These are phyloP conservation scores for Trichophyton simii DNA, from an alignment of 2,329 filamentous ascomycete genomes.

Conservation along the genomic window DNA sequence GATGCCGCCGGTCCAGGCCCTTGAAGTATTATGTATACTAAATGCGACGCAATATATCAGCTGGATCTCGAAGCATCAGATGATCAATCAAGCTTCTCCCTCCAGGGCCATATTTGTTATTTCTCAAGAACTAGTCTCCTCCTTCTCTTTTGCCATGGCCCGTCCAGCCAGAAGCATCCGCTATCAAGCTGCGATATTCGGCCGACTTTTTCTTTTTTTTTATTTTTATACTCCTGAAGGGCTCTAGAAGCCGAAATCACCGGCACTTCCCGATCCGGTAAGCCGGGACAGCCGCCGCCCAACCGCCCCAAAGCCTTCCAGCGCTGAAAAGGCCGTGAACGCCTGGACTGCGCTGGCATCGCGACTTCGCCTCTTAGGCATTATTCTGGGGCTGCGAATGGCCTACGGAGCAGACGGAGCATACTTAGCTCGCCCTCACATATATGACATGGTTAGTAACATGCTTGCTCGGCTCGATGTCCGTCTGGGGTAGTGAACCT, in stretches of 20 bases:
- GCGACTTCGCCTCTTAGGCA: too few species aligned
- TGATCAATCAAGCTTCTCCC: background rate
- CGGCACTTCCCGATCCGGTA: slow-evolving; percentile 2
- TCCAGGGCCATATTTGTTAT: background rate
- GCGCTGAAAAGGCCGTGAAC: background rate
- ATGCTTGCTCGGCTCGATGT: background rate
- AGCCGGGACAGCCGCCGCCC: background rate
- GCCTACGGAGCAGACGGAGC: too few species aligned
- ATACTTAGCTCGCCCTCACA: background rate
- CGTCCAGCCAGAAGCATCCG: background rate
- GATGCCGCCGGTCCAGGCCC: background rate
- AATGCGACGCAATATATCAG: background rate
- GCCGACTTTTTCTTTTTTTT: background rate
- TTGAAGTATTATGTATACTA: background rate
- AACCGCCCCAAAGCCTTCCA: background rate
- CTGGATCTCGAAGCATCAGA: background rate
- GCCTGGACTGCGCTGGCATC: too few species aligned
- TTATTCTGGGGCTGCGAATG: too few species aligned
- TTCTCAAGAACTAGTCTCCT: background rate
- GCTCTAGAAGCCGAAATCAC: background rate
- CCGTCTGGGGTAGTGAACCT: background rate
- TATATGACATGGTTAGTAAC: background rate
- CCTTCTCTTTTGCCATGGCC: background rate
- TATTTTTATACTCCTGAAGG: background rate
- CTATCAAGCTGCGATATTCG: background rate